Percentiles rank a stretch among this genome's conserved stretches.
These are phyloP conservation scores for Conticribra weissflogii DNA, from an alignment of 108 stramenopile genomes.

Conservation along the genomic window DNA sequence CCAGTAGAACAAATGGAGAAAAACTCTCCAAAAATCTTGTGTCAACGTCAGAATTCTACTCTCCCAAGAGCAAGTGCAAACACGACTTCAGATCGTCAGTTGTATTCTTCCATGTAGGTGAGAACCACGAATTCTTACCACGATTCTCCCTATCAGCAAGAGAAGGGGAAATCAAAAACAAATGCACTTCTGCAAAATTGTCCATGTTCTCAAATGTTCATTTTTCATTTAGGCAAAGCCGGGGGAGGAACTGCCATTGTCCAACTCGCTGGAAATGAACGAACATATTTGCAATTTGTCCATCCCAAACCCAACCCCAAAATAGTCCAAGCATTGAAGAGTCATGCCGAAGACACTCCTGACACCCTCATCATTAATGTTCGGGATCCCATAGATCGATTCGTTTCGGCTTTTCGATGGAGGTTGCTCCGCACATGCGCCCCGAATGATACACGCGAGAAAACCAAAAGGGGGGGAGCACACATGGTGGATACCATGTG, in stretches of 20 bases:
- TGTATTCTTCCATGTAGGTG: background rate
- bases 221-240: constrained; percentile 26
- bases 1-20: background rate
- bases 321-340: constrained; percentile 4
- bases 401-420: constrained; percentile 55
- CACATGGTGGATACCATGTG: background rate
- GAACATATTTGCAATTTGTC: background rate
- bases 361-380: constrained; percentile 46
- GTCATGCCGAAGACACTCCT: background rate
- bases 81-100: background rate
- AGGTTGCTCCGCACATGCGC: constrained; percentile 8
- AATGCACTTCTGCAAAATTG: too few species aligned
- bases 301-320: constrained; percentile 4
- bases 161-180: too few species aligned
- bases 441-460: constrained; percentile 16
- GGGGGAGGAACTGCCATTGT: constrained; percentile 20
- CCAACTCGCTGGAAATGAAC: background rate
- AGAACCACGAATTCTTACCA: too few species aligned
- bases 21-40: background rate
- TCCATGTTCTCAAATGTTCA: too few species aligned
- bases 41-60: background rate
- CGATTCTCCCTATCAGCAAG: too few species aligned
- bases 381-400: constrained; percentile 65
- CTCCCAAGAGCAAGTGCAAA: background rate
- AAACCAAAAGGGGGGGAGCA: background rate